phyloP scores from a whole-genome alignment of 441 rosid species.

The Croton setiger region DNA sequence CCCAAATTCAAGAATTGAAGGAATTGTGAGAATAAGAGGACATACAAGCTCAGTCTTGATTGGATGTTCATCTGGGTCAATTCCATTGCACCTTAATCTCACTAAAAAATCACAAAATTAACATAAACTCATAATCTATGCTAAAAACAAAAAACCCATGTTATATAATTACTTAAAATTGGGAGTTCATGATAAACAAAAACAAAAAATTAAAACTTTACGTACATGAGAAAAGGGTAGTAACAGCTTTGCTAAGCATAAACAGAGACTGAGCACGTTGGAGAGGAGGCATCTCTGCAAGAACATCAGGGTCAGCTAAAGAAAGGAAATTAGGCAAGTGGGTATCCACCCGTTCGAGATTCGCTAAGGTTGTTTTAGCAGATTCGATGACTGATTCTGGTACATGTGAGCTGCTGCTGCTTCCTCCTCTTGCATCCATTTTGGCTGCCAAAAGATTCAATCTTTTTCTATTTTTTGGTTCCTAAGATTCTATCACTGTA shows the following conservation, averaged over 20 bases:
- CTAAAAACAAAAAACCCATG: not conserved
- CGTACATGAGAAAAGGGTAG: conserved; percentile 56
- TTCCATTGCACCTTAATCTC: conserved; percentile 78
- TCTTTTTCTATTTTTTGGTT: too few species aligned
- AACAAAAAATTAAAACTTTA: not conserved
- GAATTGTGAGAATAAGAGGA: conserved; percentile 9
- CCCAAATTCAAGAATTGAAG: not conserved
- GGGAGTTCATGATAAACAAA: not conserved
- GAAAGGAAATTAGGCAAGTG: conserved; percentile 57
- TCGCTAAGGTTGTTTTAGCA: conserved; percentile 47
- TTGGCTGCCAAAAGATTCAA: not conserved
- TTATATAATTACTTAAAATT: not conserved
- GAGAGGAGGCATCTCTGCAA: conserved; percentile 64
- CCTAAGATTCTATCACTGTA: not conserved
- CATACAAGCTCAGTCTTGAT: conserved; percentile 85
- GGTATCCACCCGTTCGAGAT: conserved; percentile 44
- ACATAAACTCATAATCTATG: conserved; percentile 10
- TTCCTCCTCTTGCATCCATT: conserved; percentile 45
- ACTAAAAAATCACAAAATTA: conserved; percentile 37
- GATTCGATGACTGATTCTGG: conserved; percentile 69
- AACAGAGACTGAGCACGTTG: conserved; percentile 61
- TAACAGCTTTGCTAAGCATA: conserved; percentile 68
- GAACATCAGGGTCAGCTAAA: conserved; percentile 55
- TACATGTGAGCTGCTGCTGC: conserved; percentile 38
- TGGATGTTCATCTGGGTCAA: conserved; percentile 77